Evolutionary conservation across 176 grass and related monocot genomes (phyloP).

Genomic region (Oryza meyeriana): DNA sequence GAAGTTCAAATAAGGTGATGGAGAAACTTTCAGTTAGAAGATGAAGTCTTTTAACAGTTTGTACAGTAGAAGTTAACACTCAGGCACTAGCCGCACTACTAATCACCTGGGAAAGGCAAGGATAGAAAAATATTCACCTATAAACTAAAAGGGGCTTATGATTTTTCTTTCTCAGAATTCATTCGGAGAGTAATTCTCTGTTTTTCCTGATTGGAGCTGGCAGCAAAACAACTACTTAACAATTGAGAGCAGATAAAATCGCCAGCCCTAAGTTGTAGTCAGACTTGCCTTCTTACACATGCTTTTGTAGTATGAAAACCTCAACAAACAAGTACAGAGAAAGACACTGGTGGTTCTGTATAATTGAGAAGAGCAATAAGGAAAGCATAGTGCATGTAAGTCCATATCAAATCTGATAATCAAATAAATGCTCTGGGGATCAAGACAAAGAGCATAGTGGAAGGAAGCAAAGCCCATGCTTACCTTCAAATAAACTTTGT

Average conservation of each 20-base stretch:
- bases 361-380: background rate
- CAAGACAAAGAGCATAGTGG: background rate
- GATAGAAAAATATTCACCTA: background rate
- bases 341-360: background rate
- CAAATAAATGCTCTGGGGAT: background rate
- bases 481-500: slow-evolving; percentile 66
- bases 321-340: background rate
- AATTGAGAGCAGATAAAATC: background rate
- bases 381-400: background rate
- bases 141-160: background rate
- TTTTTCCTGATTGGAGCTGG: background rate
- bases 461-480: slow-evolving; percentile 14
- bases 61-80: background rate
- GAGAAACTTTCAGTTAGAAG: background rate
- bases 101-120: slow-evolving; percentile 8
- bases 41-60: background rate
- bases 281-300: background rate
- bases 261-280: background rate
- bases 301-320: background rate
- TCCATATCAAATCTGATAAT: background rate
- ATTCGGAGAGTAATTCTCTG: background rate
- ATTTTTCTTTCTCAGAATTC: background rate
- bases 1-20: background rate
- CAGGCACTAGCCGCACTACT: background rate
- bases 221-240: background rate